These are phyloP conservation scores for Metschnikowia hibisci DNA, from an alignment of 805 yeast species.

Conservation along the genomic window DNA sequence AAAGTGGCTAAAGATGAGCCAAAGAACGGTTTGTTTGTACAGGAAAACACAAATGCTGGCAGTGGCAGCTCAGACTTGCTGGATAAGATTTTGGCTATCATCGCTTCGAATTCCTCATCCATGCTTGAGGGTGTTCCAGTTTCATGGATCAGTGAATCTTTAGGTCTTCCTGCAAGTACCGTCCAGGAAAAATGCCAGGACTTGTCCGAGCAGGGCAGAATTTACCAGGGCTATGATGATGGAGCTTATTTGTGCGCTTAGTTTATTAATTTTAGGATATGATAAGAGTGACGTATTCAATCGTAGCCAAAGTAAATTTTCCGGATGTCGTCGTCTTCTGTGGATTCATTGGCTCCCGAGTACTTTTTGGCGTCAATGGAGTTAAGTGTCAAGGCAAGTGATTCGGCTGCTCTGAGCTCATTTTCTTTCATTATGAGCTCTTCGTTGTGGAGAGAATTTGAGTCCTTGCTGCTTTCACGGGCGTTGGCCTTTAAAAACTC, in stretches of 20 bases:
- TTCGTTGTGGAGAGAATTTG: neutral
- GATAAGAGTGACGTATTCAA: neutral
- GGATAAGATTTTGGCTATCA: conserved; percentile 46
- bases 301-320: conserved; percentile 15
- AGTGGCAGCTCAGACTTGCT: conserved; percentile 20
- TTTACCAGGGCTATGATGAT: conserved; percentile 69
- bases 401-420: conserved; percentile 17
- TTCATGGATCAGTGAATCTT: conserved; percentile 53
- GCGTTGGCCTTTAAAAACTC: conserved; percentile 28
- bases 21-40: conserved; percentile 28
- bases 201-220: conserved; percentile 63
- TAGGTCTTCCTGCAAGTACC: conserved; percentile 47
- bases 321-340: conserved; percentile 13
- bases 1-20: conserved; percentile 18
- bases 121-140: conserved; percentile 79
- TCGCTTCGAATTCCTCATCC: conserved; percentile 47
- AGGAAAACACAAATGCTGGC: conserved; percentile 14
- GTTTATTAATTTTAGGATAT: neutral
- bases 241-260: conserved; percentile 43
- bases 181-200: conserved; percentile 48
- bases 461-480: conserved; percentile 5
- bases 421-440: conserved; percentile 8
- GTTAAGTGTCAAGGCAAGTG: conserved; percentile 16
- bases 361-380: conserved; percentile 4
- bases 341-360: conserved; percentile 11